These are phyloP conservation scores for Syzygium aqueum DNA, from an alignment of 345 rosid genomes.

Conservation along the genomic window DNA sequence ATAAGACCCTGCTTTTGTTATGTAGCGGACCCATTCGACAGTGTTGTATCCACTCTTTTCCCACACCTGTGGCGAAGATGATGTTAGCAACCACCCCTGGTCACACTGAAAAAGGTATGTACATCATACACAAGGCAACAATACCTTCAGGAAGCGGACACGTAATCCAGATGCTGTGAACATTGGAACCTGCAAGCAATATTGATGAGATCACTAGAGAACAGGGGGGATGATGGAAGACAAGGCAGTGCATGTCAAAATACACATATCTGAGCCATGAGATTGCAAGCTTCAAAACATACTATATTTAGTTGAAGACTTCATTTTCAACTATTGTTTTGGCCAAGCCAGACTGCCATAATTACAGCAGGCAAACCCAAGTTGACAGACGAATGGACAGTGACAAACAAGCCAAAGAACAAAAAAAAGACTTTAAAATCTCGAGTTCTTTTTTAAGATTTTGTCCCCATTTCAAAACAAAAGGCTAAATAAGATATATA, in stretches of 20 bases:
- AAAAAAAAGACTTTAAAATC: background rate
- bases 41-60: conserved; percentile 99
- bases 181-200: conserved; percentile 79
- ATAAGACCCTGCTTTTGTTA: conserved; percentile 93
- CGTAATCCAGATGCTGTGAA: conserved; percentile 98
- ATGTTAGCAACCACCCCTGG: background rate
- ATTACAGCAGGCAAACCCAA: background rate
- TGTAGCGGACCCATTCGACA: conserved; percentile 96
- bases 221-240: background rate
- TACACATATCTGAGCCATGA: background rate
- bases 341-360: background rate
- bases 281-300: background rate
- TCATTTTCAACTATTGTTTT: background rate
- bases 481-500: background rate
- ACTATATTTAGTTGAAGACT: background rate
- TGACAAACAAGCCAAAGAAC: background rate
- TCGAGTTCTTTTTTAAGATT: background rate
- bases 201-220: background rate
- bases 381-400: background rate
- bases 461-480: background rate
- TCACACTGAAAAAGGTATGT: background rate
- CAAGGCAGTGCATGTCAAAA: background rate
- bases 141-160: conserved; percentile 93
- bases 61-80: conserved; percentile 63
- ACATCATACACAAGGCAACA: background rate